Evolutionary conservation across 495 filamentous ascomycete species (phyloP), one percentile per base, ranked within the genome.

Genomic region (Hyphodiscus hymeniophilus): DNA sequence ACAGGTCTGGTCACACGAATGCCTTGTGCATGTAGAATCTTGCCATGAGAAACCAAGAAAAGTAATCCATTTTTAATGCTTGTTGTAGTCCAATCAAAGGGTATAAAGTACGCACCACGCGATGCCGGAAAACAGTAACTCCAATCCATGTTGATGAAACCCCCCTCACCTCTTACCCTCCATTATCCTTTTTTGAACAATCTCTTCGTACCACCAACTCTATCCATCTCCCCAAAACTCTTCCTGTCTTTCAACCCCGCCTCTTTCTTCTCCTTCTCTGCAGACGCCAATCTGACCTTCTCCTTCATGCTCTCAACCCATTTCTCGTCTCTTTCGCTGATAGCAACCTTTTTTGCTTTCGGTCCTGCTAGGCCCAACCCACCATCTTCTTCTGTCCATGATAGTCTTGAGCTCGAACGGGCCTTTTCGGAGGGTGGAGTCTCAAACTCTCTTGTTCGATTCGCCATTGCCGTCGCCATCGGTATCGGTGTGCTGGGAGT

Each of bases 271-370:
- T 57, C 54, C 46, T 60, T 63, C 45, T 73, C 71, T 23, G 68
- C 68, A 42, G 72, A 77, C 31, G 74, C 79, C 20, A 72, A 65
- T 21, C 72, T 62, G 4, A 82, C 79, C 52, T 82, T 79, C 38
- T 82, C 79, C 60, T 85, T 75, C 65, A 88, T 80, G 23, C 75
- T 80, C 60, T 88, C 80, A 2, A 88, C 79, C 84, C 84, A 88
- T 33, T 75, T 72, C 40, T 74, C 66, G 52, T 79, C 80, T 62
- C 85, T 77, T 45, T 75, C 74, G 40, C 70, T 76, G 52, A 88
- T 76, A 38, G 74, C 72, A 7, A 71, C 59, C 32, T 71, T 74
- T 64, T 76, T 82, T 28, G 62, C 56, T 42, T 69, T 71, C 5
- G 81, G 81, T 11, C 82, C 82, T 1, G 81, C 79, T 22, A 86